phyloP scores from a whole-genome alignment of 306 rosid genomes.

The Crataegus laevigata region DNA sequence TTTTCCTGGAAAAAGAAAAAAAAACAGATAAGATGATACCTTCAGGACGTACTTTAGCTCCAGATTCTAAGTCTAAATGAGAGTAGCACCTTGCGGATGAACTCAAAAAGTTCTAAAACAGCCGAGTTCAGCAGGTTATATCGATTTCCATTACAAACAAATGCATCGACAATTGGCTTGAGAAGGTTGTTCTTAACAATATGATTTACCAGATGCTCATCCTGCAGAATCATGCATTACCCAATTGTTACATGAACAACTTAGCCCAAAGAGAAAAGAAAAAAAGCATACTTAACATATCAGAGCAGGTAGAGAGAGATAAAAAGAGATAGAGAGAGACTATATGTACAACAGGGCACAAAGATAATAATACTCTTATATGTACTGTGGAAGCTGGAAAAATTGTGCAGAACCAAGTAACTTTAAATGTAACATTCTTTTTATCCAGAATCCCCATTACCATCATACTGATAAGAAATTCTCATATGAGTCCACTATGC shows the following conservation, averaged over 20 bases:
- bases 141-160: conserved; percentile 83
- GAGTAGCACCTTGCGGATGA: conserved; percentile 60
- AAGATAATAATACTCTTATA: background rate
- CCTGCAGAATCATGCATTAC: conserved; percentile 53
- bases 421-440: background rate
- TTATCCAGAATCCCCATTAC: background rate
- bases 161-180: conserved; percentile 72
- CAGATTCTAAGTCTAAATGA: conserved; percentile 7
- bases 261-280: background rate
- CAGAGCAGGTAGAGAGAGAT: background rate
- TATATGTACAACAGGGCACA: background rate
- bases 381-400: background rate
- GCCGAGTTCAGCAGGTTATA: conserved; percentile 92
- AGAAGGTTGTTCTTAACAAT: conserved; percentile 71
- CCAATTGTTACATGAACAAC: background rate
- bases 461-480: background rate
- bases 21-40: conserved; percentile 6
- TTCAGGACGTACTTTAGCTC: conserved; percentile 7
- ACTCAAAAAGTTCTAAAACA: conserved; percentile 84
- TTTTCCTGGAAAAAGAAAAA: conserved; percentile 54
- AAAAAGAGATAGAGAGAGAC: background rate
- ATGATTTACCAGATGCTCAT: conserved; percentile 75
- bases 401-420: background rate
- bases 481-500: background rate
- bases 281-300: background rate